phyloP scores from a whole-genome alignment of 140 eudicot genomes.

The Anethum foeniculum region DNA sequence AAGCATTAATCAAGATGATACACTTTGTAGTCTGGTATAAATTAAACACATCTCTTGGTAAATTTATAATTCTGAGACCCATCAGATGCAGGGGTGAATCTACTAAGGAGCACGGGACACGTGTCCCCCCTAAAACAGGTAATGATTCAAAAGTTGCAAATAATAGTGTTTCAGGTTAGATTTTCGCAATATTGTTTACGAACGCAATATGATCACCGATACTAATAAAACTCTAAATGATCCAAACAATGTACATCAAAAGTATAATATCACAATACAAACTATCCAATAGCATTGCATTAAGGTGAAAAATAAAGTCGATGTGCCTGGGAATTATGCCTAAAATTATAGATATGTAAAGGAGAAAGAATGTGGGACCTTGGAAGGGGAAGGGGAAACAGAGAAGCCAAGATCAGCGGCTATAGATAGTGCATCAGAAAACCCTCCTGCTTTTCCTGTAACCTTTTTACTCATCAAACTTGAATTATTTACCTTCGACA shows the following conservation, averaged over 20 bases:
- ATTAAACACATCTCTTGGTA: background rate
- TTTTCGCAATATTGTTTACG: background rate
- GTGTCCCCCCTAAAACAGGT: background rate
- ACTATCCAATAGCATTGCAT: background rate
- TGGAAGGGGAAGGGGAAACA: slow-evolving; percentile 68
- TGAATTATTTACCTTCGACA: slow-evolving; percentile 55
- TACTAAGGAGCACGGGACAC: no score
- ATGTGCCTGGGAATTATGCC: background rate
- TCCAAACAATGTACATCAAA: background rate
- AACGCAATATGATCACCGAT: background rate
- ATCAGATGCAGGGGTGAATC: background rate
- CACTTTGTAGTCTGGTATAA: background rate
- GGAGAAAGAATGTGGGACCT: slow-evolving; percentile 30
- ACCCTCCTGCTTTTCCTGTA: slow-evolving; percentile 69
- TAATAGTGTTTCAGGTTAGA: background rate
- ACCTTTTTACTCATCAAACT: slow-evolving; percentile 80
- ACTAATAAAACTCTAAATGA: background rate
- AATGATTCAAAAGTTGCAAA: background rate
- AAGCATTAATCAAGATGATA: background rate
- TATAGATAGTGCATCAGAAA: slow-evolving; percentile 88
- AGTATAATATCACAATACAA: background rate
- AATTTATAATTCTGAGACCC: background rate
- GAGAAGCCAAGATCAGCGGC: slow-evolving; percentile 89
- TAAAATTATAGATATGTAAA: background rate
- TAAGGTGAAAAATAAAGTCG: no score